Conservation (phyloP, 2,329 filamentous ascomycete genomes). For the Trichoderma aggressivum region DNA sequence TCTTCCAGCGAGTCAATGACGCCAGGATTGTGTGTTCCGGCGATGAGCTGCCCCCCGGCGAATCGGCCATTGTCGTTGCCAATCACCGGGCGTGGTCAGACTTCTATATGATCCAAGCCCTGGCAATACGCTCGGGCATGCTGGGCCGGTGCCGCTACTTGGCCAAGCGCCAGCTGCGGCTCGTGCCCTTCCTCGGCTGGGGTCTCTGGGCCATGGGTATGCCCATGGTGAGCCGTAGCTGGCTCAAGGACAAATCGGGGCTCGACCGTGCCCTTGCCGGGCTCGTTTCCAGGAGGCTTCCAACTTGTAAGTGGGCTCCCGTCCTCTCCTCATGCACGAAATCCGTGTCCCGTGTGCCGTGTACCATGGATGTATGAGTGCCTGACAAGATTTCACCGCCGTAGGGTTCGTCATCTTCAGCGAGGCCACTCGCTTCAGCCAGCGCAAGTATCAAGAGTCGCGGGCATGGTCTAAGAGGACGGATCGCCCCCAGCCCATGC, state of each 20-base stretch:
- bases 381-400: neutral
- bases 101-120: slow-evolving; percentile 61
- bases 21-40: slow-evolving; percentile 53
- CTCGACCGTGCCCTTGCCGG: slow-evolving; percentile 56
- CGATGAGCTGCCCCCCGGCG: slow-evolving; percentile 47
- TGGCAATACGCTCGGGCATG: slow-evolving; percentile 54
- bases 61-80: slow-evolving; percentile 57
- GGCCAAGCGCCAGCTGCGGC: slow-evolving; percentile 56
- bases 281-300: slow-evolving; percentile 50
- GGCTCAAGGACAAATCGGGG: slow-evolving; percentile 54
- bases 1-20: slow-evolving; percentile 54
- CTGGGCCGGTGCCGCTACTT: slow-evolving; percentile 61
- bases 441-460: slow-evolving; percentile 49
- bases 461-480: slow-evolving; percentile 51
- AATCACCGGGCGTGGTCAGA: slow-evolving; percentile 62
- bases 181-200: slow-evolving; percentile 61
- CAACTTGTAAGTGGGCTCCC: slow-evolving; percentile 50
- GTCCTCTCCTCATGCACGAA: neutral
- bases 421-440: slow-evolving; percentile 59
- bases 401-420: slow-evolving; percentile 63
- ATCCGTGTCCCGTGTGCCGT: neutral
- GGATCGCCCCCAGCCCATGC: slow-evolving; percentile 48
- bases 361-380: neutral
- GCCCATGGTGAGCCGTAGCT: slow-evolving; percentile 59
- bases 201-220: slow-evolving; percentile 63